Conservation (phyloP, 179 eudicot species). For the Drosera spatulata region DNA sequence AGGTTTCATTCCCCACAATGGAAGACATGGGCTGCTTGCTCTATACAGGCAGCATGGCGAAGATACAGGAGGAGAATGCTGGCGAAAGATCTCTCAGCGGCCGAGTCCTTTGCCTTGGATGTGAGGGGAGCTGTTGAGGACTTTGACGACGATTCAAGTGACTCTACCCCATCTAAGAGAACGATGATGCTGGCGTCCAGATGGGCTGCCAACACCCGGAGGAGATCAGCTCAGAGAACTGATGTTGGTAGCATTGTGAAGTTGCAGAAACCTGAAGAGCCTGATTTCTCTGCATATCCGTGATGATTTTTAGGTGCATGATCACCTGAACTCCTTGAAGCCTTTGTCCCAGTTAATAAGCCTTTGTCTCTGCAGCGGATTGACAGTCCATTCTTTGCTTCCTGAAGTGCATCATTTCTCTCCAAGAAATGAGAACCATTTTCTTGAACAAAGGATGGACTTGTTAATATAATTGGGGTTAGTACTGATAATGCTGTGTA, state of each 20-base stretch:
- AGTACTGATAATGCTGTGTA: too few relatives aligned
- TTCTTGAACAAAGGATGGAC: too few relatives aligned
- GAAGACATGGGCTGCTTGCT: constrained; percentile 83
- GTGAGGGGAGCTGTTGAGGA: not conserved
- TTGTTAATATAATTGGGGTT: too few relatives aligned
- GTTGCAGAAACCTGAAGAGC: constrained; percentile 50
- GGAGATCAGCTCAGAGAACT: constrained; percentile 35
- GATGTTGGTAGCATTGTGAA: constrained; percentile 32
- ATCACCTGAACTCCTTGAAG: too few relatives aligned
- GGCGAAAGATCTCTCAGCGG: constrained; percentile 23
- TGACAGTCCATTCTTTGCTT: too few relatives aligned
- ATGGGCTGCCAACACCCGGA: constrained; percentile 41
- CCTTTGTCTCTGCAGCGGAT: too few relatives aligned
- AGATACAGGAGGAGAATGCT: constrained; percentile 43
- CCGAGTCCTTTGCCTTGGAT: constrained; percentile 28
- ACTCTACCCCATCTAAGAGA: constrained; percentile 18
- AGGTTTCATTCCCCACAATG: constrained; percentile 71
- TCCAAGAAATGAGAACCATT: too few relatives aligned
- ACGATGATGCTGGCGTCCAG: constrained; percentile 20
- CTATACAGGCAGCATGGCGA: constrained; percentile 75
- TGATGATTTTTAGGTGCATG: constrained; percentile 7
- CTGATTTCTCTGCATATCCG: constrained; percentile 37
- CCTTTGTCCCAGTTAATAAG: too few relatives aligned
- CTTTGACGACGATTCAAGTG: too few relatives aligned
- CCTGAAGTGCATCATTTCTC: too few relatives aligned